phyloP scores from a whole-genome alignment of 2,329 filamentous ascomycete genomes.

The Colletotrichum cereale region DNA sequence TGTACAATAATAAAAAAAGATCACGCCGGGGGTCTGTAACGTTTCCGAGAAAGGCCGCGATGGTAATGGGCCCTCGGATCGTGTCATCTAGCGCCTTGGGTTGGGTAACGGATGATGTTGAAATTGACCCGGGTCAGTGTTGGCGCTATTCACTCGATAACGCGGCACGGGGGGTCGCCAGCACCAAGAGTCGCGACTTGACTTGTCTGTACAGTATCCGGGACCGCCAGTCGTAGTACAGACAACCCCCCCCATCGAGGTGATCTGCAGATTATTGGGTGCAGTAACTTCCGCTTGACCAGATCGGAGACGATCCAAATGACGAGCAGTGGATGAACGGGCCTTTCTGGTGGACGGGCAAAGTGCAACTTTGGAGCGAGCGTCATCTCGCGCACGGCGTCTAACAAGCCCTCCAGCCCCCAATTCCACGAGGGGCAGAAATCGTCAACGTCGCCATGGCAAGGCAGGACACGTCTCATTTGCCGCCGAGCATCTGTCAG shows the following conservation, averaged over 20 bases:
- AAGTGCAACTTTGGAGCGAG: no score
- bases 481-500: conserved; percentile 30
- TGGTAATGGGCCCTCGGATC: conserved; percentile 17
- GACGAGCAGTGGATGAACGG: conserved; percentile 31
- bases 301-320: conserved; percentile 28
- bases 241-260: conserved; percentile 9
- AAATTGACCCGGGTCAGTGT: background rate
- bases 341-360: no score
- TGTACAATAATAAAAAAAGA: no score
- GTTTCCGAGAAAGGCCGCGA: conserved; percentile 9
- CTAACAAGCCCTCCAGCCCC: conserved; percentile 3
- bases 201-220: no score
- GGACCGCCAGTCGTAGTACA: no score
- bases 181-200: conserved; percentile 12
- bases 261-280: conserved; percentile 21
- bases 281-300: conserved; percentile 22
- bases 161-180: conserved; percentile 6
- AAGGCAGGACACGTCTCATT: conserved; percentile 14
- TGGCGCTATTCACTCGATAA: conserved; percentile 1
- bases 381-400: conserved; percentile 34
- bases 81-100: conserved; percentile 5
- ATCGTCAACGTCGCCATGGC: conserved; percentile 2
- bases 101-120: conserved; percentile 5
- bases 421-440: conserved; percentile 25
- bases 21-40: conserved; percentile 18